Conservation (phyloP, 345 rosid genomes). For the Psidium friedrichsthalianum region DNA sequence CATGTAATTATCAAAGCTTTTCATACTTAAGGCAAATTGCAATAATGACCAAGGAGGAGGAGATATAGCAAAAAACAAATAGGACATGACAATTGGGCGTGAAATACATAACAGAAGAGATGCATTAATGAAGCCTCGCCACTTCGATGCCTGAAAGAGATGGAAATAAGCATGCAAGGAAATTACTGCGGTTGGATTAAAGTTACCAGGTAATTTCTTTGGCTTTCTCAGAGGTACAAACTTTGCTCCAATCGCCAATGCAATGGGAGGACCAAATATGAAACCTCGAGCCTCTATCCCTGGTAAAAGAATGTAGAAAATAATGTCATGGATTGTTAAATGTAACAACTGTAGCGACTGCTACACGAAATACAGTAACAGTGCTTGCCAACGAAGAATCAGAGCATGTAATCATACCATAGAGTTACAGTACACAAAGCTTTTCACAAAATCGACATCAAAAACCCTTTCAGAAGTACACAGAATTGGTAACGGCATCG, state of each 20-base stretch:
- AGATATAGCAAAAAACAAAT: background rate
- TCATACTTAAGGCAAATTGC: background rate
- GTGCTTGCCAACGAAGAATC: background rate
- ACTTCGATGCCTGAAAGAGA: background rate
- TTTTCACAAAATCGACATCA: background rate
- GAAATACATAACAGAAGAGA: background rate
- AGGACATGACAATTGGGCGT: background rate
- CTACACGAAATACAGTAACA: background rate
- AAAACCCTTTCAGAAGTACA: background rate
- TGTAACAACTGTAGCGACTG: background rate
- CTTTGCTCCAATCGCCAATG: conserved; percentile 96
- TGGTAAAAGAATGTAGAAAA: conserved; percentile 10
- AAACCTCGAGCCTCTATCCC: conserved; percentile 98
- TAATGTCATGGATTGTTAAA: background rate
- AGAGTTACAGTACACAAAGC: background rate
- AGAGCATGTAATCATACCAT: background rate
- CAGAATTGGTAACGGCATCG: background rate
- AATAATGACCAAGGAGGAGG: background rate
- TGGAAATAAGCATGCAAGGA: background rate
- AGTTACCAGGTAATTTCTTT: conserved; percentile 74
- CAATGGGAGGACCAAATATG: conserved; percentile 91
- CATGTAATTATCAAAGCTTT: background rate
- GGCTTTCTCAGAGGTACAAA: conserved; percentile 95
- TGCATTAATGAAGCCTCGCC: background rate
- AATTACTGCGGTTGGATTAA: background rate